phyloP scores from a whole-genome alignment of 2,329 filamentous ascomycete species.

The Cladorrhinum sp. region DNA sequence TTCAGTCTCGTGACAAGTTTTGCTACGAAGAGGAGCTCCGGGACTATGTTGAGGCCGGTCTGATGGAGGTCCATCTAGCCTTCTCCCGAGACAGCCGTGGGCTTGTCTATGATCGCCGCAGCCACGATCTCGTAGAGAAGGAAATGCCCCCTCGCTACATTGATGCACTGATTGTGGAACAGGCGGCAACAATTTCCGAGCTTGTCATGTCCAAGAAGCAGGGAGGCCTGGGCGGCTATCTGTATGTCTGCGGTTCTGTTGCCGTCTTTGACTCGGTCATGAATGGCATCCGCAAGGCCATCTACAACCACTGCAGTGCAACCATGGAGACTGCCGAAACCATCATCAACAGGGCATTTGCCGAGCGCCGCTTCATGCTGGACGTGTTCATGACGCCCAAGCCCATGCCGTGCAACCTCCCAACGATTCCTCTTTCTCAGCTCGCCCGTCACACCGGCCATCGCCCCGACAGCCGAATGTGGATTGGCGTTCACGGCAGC shows the following conservation, averaged over 20 bases:
- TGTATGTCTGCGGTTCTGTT: constrained; percentile 49
- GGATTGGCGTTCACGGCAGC: constrained; percentile 51
- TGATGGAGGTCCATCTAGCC: constrained; percentile 51
- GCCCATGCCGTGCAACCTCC: constrained; percentile 48
- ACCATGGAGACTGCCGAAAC: constrained; percentile 50
- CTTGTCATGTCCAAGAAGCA: constrained; percentile 56
- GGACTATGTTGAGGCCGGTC: constrained; percentile 43
- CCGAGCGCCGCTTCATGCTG: constrained; percentile 54
- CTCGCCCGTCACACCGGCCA: constrained; percentile 52
- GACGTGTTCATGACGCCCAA: constrained; percentile 57
- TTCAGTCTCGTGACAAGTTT: constrained; percentile 51
- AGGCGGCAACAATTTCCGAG: constrained; percentile 49
- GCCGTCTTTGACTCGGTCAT: constrained; percentile 53
- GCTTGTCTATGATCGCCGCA: constrained; percentile 42
- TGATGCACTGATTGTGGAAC: constrained; percentile 49
- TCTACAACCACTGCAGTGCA: constrained; percentile 51
- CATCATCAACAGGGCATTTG: constrained; percentile 51
- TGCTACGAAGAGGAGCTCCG: constrained; percentile 49
- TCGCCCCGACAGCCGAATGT: constrained; percentile 43
- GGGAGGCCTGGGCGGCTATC: constrained; percentile 46
- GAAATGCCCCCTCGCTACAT: constrained; percentile 51
- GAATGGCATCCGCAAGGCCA: constrained; percentile 52
- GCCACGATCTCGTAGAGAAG: constrained; percentile 46
- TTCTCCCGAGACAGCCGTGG: constrained; percentile 50
- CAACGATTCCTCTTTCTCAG: constrained; percentile 48